Conservation (phyloP, 495 filamentous ascomycete species). For the Bacidia gigantensis region DNA sequence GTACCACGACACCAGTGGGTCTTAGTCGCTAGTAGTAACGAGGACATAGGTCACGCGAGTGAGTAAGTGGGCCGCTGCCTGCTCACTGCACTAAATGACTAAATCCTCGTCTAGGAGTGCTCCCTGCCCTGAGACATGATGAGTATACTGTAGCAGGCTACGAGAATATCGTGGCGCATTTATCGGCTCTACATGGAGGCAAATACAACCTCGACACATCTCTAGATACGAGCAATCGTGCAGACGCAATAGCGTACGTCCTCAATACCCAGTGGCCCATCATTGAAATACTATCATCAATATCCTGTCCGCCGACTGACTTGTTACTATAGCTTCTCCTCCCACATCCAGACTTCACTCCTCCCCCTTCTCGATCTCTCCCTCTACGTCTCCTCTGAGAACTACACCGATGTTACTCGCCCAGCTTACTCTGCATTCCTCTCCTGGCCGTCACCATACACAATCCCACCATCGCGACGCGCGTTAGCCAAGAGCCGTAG, state of each 20-base stretch:
- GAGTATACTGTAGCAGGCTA: constrained; percentile 61
- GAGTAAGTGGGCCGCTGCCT: constrained; percentile 24
- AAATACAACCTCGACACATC: constrained; percentile 41
- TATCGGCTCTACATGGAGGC: constrained; percentile 37
- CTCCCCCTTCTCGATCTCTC: constrained; percentile 60
- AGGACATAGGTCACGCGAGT: constrained; percentile 57
- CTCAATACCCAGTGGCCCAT: not conserved
- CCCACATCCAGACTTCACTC: constrained; percentile 51
- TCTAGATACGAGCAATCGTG: constrained; percentile 25
- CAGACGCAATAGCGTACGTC: constrained; percentile 45
- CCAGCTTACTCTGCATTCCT: constrained; percentile 65
- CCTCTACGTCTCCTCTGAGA: constrained; percentile 77
- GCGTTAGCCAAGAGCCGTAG: constrained; percentile 53
- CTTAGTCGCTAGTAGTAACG: constrained; percentile 62
- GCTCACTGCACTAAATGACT: no score
- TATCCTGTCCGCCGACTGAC: not conserved
- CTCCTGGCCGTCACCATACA: constrained; percentile 72
- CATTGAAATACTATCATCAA: not conserved
- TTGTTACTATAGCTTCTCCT: constrained; percentile 30
- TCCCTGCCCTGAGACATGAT: constrained; percentile 59
- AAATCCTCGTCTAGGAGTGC: constrained; percentile 38
- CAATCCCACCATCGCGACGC: constrained; percentile 53
- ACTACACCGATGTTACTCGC: constrained; percentile 59
- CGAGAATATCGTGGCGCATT: constrained; percentile 56
- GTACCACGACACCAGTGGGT: constrained; percentile 51